Evolutionary conservation across 2,329 filamentous ascomycete species (phyloP), one percentile per base, ranked within the genome.

Genomic region (Fonsecaea erecta): DNA sequence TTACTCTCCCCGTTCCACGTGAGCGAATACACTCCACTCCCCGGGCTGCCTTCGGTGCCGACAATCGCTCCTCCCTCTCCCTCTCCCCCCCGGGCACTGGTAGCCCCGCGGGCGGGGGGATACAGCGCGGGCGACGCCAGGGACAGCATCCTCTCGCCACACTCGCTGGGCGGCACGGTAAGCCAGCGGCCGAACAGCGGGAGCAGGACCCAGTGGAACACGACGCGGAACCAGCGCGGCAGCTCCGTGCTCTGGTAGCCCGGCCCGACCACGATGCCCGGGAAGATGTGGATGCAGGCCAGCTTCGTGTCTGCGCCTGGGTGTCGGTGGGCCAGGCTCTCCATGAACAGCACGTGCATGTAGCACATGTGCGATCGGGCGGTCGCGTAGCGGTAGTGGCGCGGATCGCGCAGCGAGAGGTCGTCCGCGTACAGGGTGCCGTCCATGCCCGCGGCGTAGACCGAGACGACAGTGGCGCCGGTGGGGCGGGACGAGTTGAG

Each of bases 261-360:
- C 0, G 73, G 73, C 0, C 73, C 74, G 7, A 75, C 67, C 1
- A 78, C 75, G 0, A 79, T 65, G 0, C 76, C 74, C 0, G 77
- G 77, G 52, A 72, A 76, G 32, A 75, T 71, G 65, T 77, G 75
- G 3, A 69, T 65, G 12, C 75, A 64, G 3, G 64, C 61, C 2
- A 78, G 48, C 28, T 71, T 73, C 6, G n/a, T n/a, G n/a, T n/a
- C n/a, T n/a, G n/a, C n/a, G n/a, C 60, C 63, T 14, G 53, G 46
- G 52, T 77, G 64, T 51, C 72, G 59, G 6, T 68, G 58, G 2
- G 74, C 74, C 0, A 77, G 52, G 24, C 72, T 64, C 46, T 76
- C 74, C 35, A 77, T 73, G 68, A 74, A 72, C 48, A 77, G 72
- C 8, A 72, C 75, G 12, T 66, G 76, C 71, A 77, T 73, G 53